Conservation (phyloP, 306 rosid genomes). For the Parietaria judaica region DNA sequence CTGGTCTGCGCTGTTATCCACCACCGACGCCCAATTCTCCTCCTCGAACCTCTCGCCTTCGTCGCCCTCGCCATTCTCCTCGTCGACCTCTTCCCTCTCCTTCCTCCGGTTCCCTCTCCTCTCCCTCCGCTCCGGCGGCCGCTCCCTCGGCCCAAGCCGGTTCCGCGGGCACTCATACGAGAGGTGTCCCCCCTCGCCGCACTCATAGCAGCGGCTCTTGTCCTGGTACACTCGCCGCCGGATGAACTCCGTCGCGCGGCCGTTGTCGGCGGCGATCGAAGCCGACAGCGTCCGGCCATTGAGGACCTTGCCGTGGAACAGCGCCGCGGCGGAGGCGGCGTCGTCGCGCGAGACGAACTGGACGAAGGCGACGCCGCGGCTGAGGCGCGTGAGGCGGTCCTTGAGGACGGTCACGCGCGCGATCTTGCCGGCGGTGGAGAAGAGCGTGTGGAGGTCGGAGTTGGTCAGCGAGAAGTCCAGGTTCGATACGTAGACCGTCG, state of each 20-base stretch:
- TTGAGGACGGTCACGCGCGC: constrained; percentile 89
- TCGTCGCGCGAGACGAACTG: constrained; percentile 72
- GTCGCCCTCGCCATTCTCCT: constrained; percentile 20
- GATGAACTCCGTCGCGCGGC: constrained; percentile 79
- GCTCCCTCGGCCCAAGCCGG: constrained; percentile 66
- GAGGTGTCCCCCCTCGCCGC: constrained; percentile 68
- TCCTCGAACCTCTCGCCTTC: constrained; percentile 53
- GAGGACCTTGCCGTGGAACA: constrained; percentile 58
- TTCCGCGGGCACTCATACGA: constrained; percentile 78
- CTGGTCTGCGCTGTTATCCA: constrained; percentile 47
- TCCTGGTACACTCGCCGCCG: constrained; percentile 60
- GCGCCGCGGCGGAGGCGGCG: constrained; percentile 37
- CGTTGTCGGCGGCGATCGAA: constrained; percentile 80
- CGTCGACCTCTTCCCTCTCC: constrained; percentile 14
- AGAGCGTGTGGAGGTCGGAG: constrained; percentile 87
- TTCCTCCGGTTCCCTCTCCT: not conserved
- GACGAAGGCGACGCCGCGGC: constrained; percentile 81
- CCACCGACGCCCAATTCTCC: constrained; percentile 83
- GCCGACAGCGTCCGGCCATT: constrained; percentile 62
- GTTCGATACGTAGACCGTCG: constrained; percentile 75
- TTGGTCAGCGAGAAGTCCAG: constrained; percentile 74
- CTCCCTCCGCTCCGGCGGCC: constrained; percentile 39
- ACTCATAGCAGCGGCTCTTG: constrained; percentile 72
- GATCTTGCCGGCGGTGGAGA: constrained; percentile 69
- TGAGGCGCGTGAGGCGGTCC: constrained; percentile 70